phyloP scores from a whole-genome alignment of 1,139 yeast genomes.

The Candida neerlandica region DNA sequence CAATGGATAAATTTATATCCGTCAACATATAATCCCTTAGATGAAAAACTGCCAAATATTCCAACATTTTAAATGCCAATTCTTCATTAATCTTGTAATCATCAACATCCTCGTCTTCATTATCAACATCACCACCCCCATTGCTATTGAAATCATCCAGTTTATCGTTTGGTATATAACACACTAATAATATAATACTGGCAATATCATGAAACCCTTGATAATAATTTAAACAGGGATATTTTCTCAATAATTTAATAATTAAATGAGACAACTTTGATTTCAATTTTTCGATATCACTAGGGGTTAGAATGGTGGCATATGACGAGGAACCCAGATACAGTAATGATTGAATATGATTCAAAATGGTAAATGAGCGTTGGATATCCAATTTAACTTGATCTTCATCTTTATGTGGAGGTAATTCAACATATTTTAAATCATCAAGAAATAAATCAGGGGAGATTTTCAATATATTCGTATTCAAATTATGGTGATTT shows the following conservation, averaged over 20 bases:
- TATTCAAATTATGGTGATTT: neutral
- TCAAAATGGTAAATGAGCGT: constrained; percentile 59
- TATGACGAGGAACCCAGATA: constrained; percentile 25
- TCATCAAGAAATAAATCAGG: constrained; percentile 22
- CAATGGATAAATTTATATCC: constrained; percentile 63
- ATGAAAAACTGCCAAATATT: constrained; percentile 59
- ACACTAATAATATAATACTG: constrained; percentile 62
- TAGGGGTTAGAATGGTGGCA: constrained; percentile 35
- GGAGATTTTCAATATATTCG: constrained; percentile 11
- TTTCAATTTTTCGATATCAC: constrained; percentile 40
- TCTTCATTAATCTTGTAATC: constrained; percentile 32
- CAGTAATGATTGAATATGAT: constrained; percentile 30
- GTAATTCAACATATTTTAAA: constrained; percentile 31
- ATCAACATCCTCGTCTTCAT: constrained; percentile 6
- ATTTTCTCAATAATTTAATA: constrained; percentile 55
- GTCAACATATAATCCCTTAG: constrained; percentile 86
- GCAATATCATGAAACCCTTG: constrained; percentile 95
- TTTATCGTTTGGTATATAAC: constrained; percentile 24
- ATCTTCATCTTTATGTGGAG: constrained; percentile 67
- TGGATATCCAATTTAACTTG: constrained; percentile 80
- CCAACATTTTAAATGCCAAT: constrained; percentile 52
- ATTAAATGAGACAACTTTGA: constrained; percentile 51
- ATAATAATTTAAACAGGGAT: constrained; percentile 72
- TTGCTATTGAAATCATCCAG: constrained; percentile 4
- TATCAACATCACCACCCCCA: neutral